A percentile compares a stretch with the other conserved stretches of the same genome.
Conservation (phyloP, 1,284 basidiomycete genomes). For the Microbotryum silenes-acaulis region DNA sequence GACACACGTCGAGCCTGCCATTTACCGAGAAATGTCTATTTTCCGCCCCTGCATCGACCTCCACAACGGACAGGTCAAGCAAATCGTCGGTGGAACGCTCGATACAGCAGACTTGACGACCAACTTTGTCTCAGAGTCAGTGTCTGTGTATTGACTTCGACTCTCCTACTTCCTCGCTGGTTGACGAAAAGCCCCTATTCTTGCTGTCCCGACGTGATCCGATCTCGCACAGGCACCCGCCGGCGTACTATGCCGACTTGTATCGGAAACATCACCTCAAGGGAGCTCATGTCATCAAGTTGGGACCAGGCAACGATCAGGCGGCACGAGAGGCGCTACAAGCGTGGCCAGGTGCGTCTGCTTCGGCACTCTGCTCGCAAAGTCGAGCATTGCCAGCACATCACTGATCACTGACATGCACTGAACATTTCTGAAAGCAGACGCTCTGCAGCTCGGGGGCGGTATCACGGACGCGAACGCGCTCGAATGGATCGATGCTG, state of each 20-base stretch:
- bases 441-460: slow-evolving; percentile 82
- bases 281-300: slow-evolving; percentile 94
- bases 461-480: slow-evolving; percentile 82
- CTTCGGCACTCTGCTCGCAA: background rate
- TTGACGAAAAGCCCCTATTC: too few species aligned
- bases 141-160: background rate
- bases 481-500: slow-evolving; percentile 70
- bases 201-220: background rate
- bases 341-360: slow-evolving; percentile 65
- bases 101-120: slow-evolving; percentile 62
- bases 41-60: slow-evolving; percentile 97
- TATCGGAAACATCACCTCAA: slow-evolving; percentile 63
- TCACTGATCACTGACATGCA: background rate
- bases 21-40: slow-evolving; percentile 30
- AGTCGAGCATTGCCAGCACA: background rate
- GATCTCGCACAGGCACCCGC: slow-evolving; percentile 56
- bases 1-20: too few species aligned
- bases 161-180: background rate
- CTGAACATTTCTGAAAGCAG: slow-evolving; percentile 38
- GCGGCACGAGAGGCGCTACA: slow-evolving; percentile 73
- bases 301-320: slow-evolving; percentile 77
- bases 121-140: slow-evolving; percentile 85
- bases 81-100: slow-evolving; percentile 94
- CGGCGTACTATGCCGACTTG: slow-evolving; percentile 70
- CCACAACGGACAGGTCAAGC: slow-evolving; percentile 90